Percentiles rank a stretch among this genome's conserved stretches.
Conservation (phyloP, 192 early-diverging fungal species). For the Dispira simplex region DNA sequence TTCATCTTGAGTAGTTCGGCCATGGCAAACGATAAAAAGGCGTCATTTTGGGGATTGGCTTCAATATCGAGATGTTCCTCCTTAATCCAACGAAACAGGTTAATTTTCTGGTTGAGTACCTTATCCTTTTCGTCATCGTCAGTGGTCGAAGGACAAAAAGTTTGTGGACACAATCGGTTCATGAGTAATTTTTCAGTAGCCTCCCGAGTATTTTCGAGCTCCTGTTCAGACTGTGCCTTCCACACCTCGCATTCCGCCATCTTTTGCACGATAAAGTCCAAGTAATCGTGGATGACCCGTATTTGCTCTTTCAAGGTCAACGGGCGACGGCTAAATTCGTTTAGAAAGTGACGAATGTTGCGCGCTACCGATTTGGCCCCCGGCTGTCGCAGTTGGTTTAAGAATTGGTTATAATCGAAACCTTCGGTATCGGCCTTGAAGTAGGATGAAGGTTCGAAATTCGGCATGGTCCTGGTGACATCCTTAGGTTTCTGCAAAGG, state of each 20-base stretch:
- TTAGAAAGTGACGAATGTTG: slow-evolving; percentile 49
- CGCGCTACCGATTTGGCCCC: slow-evolving; percentile 42
- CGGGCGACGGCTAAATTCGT: slow-evolving; percentile 49
- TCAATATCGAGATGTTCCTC: slow-evolving; percentile 62
- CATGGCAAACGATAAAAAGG: slow-evolving; percentile 49
- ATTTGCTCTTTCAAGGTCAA: slow-evolving; percentile 65
- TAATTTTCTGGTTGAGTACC: slow-evolving; percentile 58
- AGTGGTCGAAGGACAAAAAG: slow-evolving; percentile 54
- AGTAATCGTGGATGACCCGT: slow-evolving; percentile 56
- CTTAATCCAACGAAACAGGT: slow-evolving; percentile 56
- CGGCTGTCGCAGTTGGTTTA: slow-evolving; percentile 50
- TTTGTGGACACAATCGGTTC: slow-evolving; percentile 51
- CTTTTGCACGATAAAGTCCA: slow-evolving; percentile 47
- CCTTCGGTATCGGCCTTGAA: slow-evolving; percentile 33
- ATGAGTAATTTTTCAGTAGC: slow-evolving; percentile 78
- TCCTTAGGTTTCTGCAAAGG: slow-evolving; percentile 16
- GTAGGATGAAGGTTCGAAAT: slow-evolving; percentile 17
- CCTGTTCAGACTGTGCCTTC: slow-evolving; percentile 38
- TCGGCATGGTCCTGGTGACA: background rate
- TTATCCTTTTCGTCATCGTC: slow-evolving; percentile 68
- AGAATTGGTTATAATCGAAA: slow-evolving; percentile 61
- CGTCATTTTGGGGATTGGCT: slow-evolving; percentile 36
- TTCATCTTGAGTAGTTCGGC: slow-evolving; percentile 65
- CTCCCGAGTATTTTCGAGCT: slow-evolving; percentile 66
- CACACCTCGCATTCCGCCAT: slow-evolving; percentile 59